Conservation (phyloP, 345 rosid species). For the Aurinia saxatilis region DNA sequence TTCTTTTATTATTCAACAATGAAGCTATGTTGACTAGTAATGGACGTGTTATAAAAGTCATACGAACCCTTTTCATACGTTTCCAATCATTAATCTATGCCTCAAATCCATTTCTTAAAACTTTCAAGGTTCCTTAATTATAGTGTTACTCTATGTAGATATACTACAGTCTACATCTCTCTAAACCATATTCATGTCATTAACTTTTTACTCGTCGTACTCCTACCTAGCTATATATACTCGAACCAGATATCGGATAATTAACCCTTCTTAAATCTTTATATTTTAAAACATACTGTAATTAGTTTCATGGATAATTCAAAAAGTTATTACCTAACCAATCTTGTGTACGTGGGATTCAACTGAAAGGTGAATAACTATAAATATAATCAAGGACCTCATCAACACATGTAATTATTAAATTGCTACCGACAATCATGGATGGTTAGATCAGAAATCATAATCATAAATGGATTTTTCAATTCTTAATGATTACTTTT, state of each 20-base stretch:
- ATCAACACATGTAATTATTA: neutral
- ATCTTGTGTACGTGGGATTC: neutral
- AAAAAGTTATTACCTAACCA: too few relatives aligned
- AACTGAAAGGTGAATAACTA: neutral
- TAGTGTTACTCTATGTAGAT: neutral
- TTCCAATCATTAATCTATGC: conserved; percentile 19
- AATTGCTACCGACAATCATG: conserved; percentile 14
- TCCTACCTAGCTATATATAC: neutral
- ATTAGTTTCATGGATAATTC: too few relatives aligned
- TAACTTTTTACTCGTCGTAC: neutral
- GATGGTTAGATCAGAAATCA: conserved; percentile 17
- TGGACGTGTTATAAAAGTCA: conserved; percentile 14
- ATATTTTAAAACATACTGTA: too few relatives aligned
- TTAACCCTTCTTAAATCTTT: too few relatives aligned
- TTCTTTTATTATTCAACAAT: conserved; percentile 8
- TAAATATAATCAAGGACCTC: neutral
- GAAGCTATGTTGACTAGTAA: neutral
- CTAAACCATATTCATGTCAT: neutral
- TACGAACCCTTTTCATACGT: neutral
- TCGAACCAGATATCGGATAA: too few relatives aligned
- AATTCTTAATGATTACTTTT: neutral
- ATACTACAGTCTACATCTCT: neutral
- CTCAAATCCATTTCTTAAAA: neutral
- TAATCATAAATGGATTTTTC: neutral
- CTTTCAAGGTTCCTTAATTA: neutral